phyloP scores from a whole-genome alignment of 2,329 filamentous ascomycete genomes.

The Emericellopsis atlantica region DNA sequence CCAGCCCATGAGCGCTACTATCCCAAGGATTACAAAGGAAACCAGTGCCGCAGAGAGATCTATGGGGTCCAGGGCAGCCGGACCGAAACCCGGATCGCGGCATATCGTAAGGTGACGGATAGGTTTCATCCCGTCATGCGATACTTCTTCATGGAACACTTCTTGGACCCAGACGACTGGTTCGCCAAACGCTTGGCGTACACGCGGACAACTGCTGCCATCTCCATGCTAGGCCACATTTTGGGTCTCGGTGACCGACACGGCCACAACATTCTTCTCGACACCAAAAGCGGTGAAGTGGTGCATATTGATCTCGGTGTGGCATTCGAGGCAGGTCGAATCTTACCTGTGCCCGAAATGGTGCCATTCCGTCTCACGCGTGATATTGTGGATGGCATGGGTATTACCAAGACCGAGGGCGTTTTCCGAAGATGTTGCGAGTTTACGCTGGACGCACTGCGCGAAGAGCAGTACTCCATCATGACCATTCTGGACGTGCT shows the following conservation, averaged over 20 bases:
- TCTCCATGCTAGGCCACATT: conserved; percentile 89
- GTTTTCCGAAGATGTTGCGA: conserved; percentile 97
- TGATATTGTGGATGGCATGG: conserved; percentile 95
- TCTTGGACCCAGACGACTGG: conserved; percentile 91
- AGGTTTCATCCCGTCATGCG: conserved; percentile 87
- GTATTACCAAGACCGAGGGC: conserved; percentile 85
- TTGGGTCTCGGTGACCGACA: conserved; percentile 89
- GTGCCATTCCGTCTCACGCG: conserved; percentile 91
- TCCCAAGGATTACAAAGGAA: conserved; percentile 69
- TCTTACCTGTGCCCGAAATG: conserved; percentile 89
- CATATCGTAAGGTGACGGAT: conserved; percentile 67
- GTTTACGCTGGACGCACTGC: conserved; percentile 86
- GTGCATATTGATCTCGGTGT: conserved; percentile 97
- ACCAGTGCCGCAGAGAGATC: conserved; percentile 69
- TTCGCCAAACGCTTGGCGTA: conserved; percentile 83
- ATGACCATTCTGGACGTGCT: conserved; percentile 98
- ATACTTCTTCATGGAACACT: conserved; percentile 95
- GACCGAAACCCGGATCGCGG: conserved; percentile 57
- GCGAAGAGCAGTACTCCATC: conserved; percentile 93
- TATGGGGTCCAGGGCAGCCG: conserved; percentile 56
- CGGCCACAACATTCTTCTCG: conserved; percentile 91
- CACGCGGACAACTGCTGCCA: conserved; percentile 82
- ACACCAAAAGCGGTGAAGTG: conserved; percentile 79
- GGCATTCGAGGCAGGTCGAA: conserved; percentile 88
- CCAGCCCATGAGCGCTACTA: conserved; percentile 81